Conservation (phyloP, 805 yeast species). For the Hanseniaspora singularis region DNA sequence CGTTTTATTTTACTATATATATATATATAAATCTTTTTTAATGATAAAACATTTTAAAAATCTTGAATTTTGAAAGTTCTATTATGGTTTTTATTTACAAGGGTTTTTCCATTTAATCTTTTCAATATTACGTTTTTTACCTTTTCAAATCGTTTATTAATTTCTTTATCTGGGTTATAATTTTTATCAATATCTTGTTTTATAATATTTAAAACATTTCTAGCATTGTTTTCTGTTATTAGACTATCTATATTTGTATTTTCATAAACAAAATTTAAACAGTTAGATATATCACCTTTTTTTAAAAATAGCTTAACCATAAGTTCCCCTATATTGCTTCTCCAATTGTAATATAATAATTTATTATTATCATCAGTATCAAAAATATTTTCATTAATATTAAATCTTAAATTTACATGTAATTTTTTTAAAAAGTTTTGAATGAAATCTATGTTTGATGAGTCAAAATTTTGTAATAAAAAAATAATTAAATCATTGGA, state of each 20-base stretch:
- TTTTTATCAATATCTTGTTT: neutral
- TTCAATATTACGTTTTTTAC: neutral
- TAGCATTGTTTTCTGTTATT: neutral
- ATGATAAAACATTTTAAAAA: neutral
- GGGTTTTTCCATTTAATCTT: neutral
- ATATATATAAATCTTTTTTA: slow-evolving; percentile 13
- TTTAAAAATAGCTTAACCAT: neutral
- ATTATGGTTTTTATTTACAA: neutral
- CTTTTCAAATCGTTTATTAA: too few species aligned
- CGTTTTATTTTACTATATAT: neutral
- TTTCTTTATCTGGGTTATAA: neutral
- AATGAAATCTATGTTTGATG: neutral
- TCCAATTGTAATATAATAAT: neutral
- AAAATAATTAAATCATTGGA: neutral
- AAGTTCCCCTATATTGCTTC: neutral
- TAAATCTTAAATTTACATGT: neutral
- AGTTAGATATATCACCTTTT: neutral
- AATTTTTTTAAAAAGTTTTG: neutral
- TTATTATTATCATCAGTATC: neutral
- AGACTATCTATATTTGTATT: neutral
- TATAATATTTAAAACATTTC: neutral
- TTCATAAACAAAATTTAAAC: neutral
- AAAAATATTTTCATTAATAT: neutral
- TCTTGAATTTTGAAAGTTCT: neutral
- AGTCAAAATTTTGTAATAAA: neutral